phyloP scores from a whole-genome alignment of 169 alveolate species.

The Hammondia hammondi region DNA sequence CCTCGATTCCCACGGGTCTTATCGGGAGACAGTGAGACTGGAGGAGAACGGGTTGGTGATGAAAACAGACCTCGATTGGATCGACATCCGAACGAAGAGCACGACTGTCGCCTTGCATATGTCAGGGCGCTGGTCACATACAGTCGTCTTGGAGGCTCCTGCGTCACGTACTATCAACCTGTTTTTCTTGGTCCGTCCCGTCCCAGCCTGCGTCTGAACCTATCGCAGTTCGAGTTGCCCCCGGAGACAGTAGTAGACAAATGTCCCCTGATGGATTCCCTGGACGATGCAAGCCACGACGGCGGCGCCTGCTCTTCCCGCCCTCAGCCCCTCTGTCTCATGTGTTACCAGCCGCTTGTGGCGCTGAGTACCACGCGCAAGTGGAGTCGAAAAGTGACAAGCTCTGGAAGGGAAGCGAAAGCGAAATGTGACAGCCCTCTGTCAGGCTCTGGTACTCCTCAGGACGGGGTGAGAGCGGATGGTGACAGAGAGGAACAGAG shows the following conservation, averaged over 20 bases:
- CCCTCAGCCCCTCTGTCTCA: not conserved
- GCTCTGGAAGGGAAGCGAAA: not conserved
- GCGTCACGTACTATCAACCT: slow-evolving; percentile 38
- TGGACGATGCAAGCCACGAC: not conserved
- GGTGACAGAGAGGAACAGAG: too few relatives aligned
- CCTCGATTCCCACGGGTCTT: too few relatives aligned
- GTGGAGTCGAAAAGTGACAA: not conserved
- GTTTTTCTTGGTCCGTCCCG: not conserved
- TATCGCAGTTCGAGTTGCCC: not conserved
- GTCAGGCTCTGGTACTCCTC: too few relatives aligned
- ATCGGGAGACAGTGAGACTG: too few relatives aligned
- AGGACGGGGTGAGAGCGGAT: too few relatives aligned
- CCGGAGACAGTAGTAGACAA: not conserved
- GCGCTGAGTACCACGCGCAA: slow-evolving; percentile 18
- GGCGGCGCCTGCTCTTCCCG: not conserved
- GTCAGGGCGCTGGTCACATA: slow-evolving; percentile 16
- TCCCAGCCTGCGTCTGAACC: not conserved
- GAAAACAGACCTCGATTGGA: too few relatives aligned
- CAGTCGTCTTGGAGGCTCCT: not conserved
- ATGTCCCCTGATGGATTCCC: not conserved
- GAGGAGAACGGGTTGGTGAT: too few relatives aligned
- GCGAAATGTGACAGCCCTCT: too few relatives aligned
- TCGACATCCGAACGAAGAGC: too few relatives aligned
- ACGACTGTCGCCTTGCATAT: not conserved
- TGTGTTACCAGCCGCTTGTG: slow-evolving; percentile 33